Evolutionary conservation across 257 asterid species (phyloP).

Genomic region (Solanum pinnatisectum): DNA sequence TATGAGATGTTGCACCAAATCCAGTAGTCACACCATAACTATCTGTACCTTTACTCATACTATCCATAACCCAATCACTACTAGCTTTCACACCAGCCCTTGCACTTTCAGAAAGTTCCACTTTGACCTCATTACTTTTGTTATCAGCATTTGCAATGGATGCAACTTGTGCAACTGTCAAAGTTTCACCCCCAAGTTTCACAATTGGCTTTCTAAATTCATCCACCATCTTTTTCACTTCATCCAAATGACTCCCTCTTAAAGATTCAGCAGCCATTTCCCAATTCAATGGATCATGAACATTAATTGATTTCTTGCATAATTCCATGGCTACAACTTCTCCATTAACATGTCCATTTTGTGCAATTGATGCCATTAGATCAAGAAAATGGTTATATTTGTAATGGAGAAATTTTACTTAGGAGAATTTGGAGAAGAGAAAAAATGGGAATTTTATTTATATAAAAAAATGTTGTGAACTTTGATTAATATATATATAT

Average conservation of each 20-base stretch:
- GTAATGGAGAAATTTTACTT: too few relatives aligned
- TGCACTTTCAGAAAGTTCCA: constrained; percentile 73
- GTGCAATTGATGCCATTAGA: background rate
- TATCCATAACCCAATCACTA: constrained; percentile 93
- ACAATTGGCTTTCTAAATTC: constrained; percentile 74
- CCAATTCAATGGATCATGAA: constrained; percentile 73
- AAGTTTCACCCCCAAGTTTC: constrained; percentile 64
- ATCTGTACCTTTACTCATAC: constrained; percentile 78
- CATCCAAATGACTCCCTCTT: constrained; percentile 79
- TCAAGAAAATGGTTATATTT: background rate
- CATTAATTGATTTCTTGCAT: constrained; percentile 17
- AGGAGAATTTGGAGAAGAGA: background rate
- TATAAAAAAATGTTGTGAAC: background rate
- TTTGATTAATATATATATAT: background rate
- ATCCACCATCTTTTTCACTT: constrained; percentile 77
- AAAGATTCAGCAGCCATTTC: constrained; percentile 67
- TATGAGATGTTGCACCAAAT: constrained; percentile 77
- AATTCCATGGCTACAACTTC: constrained; percentile 7
- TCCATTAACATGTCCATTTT: constrained; percentile 24
- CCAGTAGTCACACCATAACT: constrained; percentile 94
- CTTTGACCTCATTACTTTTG: constrained; percentile 35
- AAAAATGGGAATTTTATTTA: background rate
- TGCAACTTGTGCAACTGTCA: constrained; percentile 80
- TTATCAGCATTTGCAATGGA: constrained; percentile 43
- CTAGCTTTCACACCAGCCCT: constrained; percentile 87